Evolutionary conservation across 345 rosid species (phyloP).

Genomic region (Physaria fendleri): DNA sequence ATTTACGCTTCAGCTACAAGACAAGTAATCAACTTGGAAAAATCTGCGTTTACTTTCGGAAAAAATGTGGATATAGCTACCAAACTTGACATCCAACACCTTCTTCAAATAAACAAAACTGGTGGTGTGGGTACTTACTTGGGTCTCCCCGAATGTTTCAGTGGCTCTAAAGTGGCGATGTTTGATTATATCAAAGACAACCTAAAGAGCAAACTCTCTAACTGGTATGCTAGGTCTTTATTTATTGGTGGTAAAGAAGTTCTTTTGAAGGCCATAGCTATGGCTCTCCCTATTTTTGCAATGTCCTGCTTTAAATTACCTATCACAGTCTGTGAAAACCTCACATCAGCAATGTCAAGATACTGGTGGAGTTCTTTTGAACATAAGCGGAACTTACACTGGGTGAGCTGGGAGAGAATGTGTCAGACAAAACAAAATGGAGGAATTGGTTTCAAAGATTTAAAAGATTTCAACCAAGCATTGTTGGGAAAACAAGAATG

Average conservation of each 20-base stretch:
- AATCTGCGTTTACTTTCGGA: background rate
- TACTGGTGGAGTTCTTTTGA: too few species aligned
- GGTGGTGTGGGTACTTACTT: background rate
- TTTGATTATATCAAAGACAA: background rate
- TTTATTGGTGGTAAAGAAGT: background rate
- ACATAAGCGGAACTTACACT: too few species aligned
- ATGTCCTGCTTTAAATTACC: background rate
- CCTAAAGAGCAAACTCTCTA: background rate
- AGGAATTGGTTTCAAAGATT: too few species aligned
- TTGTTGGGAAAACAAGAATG: too few species aligned
- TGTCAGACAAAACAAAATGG: too few species aligned
- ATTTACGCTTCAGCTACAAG: background rate
- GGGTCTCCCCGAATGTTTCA: background rate
- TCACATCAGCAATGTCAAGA: too few species aligned
- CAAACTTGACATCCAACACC: too few species aligned
- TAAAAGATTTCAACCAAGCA: too few species aligned
- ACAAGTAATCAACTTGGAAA: background rate
- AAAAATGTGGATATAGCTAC: rapidly evolving
- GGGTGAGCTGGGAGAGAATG: too few species aligned
- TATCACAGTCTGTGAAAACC: too few species aligned
- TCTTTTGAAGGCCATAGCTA: background rate
- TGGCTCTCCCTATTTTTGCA: background rate
- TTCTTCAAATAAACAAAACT: background rate
- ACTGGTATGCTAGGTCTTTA: background rate
- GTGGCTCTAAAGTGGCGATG: background rate